Percentiles rank a stretch among this genome's conserved stretches.
Conservation (phyloP, 176 grass and related monocot genomes). For the Lolium rigidum region DNA sequence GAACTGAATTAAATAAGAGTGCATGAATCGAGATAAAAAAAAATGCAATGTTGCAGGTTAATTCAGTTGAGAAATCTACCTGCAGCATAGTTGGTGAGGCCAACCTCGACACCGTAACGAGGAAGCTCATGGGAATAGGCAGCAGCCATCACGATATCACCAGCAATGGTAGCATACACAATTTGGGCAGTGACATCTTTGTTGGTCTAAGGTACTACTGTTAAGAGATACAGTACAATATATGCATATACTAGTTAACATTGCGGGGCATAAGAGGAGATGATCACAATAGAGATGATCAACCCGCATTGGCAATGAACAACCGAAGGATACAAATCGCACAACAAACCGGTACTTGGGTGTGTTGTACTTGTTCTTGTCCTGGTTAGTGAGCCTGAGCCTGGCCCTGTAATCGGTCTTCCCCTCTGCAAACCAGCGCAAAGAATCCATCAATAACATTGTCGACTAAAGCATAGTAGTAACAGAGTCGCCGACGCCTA, state of each 20-base stretch:
- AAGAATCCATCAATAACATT: background rate
- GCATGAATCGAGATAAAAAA: background rate
- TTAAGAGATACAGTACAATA: conserved; percentile 49
- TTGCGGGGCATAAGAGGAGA: background rate
- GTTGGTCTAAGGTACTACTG: conserved; percentile 45
- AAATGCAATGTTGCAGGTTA: background rate
- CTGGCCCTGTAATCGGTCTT: conserved; percentile 76
- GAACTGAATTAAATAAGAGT: background rate
- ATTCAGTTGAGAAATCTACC: conserved; percentile 28
- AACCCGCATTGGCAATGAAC: background rate
- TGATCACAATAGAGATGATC: background rate
- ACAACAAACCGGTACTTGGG: conserved; percentile 74
- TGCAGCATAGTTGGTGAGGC: conserved; percentile 76
- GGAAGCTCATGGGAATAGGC: conserved; percentile 73
- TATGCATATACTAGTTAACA: background rate
- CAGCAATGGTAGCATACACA: conserved; percentile 62
- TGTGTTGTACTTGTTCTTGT: conserved; percentile 74
- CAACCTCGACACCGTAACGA: conserved; percentile 62
- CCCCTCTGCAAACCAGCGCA: conserved; percentile 49
- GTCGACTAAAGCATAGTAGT: background rate
- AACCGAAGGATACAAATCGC: conserved; percentile 57
- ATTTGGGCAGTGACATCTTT: conserved; percentile 63
- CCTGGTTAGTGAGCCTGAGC: conserved; percentile 71
- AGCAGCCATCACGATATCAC: conserved; percentile 61
- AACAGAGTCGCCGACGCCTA: background rate